Evolutionary conservation across 2,329 filamentous ascomycete species (phyloP).

Genomic region (Sphaerulina musiva): DNA sequence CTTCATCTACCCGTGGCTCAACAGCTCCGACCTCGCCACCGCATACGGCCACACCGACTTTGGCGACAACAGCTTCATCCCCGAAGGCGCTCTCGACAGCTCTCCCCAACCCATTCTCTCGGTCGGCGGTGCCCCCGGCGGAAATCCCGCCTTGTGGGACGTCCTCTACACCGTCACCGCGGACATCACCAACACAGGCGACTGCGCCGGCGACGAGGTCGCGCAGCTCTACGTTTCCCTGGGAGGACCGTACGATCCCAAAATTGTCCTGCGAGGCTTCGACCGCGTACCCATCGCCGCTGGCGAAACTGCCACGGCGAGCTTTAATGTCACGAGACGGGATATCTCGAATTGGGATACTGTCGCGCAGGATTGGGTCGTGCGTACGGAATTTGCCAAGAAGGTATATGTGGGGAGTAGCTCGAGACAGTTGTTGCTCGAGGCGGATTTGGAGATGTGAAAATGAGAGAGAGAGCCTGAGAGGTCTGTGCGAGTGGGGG

Average conservation of each 20-base stretch:
- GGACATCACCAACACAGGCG: constrained; percentile 58
- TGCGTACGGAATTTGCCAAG: constrained; percentile 21
- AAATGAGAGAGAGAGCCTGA: no score
- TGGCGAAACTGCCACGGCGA: constrained; percentile 18
- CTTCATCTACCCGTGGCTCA: constrained; percentile 67
- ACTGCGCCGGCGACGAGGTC: constrained; percentile 47
- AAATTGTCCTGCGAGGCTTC: constrained; percentile 38
- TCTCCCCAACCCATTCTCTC: constrained; percentile 46
- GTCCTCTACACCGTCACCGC: constrained; percentile 51
- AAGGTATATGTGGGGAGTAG: constrained; percentile 29
- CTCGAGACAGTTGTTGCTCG: constrained; percentile 21
- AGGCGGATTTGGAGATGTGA: constrained; percentile 6
- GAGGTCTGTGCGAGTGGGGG: no score
- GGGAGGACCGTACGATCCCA: constrained; percentile 43
- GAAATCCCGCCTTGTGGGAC: constrained; percentile 54
- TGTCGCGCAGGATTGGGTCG: constrained; percentile 42
- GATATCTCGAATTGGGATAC: constrained; percentile 24
- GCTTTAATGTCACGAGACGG: constrained; percentile 18
- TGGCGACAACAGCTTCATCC: constrained; percentile 56
- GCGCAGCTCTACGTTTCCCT: constrained; percentile 47
- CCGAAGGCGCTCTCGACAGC: constrained; percentile 45
- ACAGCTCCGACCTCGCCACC: constrained; percentile 51
- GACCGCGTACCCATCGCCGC: constrained; percentile 33
- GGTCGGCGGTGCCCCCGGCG: constrained; percentile 61
- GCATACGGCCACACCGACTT: constrained; percentile 56